Conservation (phyloP, 768 basidiomycete species). For the Tulasnella sp. region DNA sequence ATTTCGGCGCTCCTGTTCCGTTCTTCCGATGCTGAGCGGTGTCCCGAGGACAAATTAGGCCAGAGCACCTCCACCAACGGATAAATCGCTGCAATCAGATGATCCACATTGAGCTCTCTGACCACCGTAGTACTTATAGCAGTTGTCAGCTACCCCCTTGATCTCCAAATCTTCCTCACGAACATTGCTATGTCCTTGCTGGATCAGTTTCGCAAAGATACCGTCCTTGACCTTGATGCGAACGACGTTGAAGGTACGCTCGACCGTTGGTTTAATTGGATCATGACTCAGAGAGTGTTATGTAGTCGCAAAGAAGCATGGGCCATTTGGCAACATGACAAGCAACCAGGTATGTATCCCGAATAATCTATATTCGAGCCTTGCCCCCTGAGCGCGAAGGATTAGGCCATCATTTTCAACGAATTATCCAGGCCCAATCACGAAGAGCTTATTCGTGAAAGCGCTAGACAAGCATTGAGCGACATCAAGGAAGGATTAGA, state of each 20-base stretch:
- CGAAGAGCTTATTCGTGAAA: slow-evolving; percentile 18
- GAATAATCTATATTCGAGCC: neutral
- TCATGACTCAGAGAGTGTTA: neutral
- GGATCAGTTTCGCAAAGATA: slow-evolving; percentile 24
- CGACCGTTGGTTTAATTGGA: neutral
- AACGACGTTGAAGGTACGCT: slow-evolving; percentile 23
- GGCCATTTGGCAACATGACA: slow-evolving; percentile 25
- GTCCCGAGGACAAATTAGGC: neutral
- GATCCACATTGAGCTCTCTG: neutral
- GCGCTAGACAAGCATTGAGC: slow-evolving; percentile 18
- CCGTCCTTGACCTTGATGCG: slow-evolving; percentile 25
- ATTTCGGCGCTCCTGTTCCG: neutral
- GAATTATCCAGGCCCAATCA: slow-evolving; percentile 23
- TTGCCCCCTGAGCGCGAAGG: neutral
- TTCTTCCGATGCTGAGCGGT: neutral
- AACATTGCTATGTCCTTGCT: slow-evolving; percentile 17
- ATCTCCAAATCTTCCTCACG: neutral
- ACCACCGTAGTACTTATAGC: neutral
- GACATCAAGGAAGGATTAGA: neutral
- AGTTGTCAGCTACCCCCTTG: neutral
- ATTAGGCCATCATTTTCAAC: slow-evolving; percentile 23
- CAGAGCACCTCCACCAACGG: neutral
- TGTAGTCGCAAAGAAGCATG: slow-evolving; percentile 16
- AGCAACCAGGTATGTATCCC: slow-evolving; percentile 13
- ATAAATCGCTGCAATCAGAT: neutral